A percentile compares a stretch with the other conserved stretches of the same genome.
These are phyloP conservation scores for Athelia psychrophila DNA, from an alignment of 1,284 basidiomycete genomes.

Conservation along the genomic window DNA sequence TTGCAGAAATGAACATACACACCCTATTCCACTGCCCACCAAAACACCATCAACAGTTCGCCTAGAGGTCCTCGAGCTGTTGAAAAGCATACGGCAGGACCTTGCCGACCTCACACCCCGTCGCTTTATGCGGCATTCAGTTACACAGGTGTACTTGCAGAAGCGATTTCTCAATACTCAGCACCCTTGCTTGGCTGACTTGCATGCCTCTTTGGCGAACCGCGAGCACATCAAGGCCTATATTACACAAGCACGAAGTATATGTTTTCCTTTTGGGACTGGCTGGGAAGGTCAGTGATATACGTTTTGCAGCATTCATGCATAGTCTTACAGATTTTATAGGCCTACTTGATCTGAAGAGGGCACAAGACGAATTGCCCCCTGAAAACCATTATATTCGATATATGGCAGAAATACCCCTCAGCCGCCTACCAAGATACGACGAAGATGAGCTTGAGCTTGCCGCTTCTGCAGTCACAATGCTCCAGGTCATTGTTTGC, in stretches of 20 bases:
- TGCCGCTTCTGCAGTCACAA: background rate
- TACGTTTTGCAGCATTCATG: background rate
- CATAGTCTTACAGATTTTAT: background rate
- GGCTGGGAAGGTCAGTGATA: conserved; percentile 12
- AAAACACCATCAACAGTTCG: conserved; percentile 12
- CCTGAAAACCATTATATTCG: conserved; percentile 11
- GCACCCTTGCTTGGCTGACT: conserved; percentile 14
- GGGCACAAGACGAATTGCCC: conserved; percentile 5
- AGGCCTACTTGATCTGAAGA: conserved; percentile 8
- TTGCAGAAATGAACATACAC: conserved; percentile 8
- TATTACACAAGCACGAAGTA: conserved; percentile 11
- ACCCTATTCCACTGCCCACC: conserved; percentile 14
- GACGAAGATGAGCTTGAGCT: conserved; percentile 9
- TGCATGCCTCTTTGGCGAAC: conserved; percentile 21
- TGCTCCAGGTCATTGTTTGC: conserved; percentile 21
- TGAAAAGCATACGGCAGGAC: conserved; percentile 10
- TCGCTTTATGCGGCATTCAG: conserved; percentile 17
- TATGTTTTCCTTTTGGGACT: conserved; percentile 9
- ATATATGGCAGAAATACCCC: conserved; percentile 7
- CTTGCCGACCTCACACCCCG: conserved; percentile 20
- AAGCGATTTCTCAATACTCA: conserved; percentile 2
- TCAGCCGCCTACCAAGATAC: background rate
- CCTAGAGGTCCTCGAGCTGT: conserved; percentile 3
- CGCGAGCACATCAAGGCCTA: conserved; percentile 12
- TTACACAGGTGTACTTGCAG: conserved; percentile 10